phyloP scores from a whole-genome alignment of 2,329 filamentous ascomycete genomes.

The Xylaria multiplex region DNA sequence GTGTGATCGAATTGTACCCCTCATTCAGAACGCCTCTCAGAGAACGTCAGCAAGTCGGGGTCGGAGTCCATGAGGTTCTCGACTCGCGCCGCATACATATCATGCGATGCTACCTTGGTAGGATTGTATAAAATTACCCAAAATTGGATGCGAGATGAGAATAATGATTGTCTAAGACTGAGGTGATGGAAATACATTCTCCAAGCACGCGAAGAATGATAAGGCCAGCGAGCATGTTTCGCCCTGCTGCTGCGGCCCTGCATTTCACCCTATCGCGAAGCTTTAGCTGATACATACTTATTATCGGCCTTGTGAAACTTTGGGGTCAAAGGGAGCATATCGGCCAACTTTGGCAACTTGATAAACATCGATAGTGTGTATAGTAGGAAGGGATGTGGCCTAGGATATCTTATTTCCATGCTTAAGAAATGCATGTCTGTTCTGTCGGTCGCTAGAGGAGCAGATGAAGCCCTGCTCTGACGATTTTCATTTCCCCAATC shows the following conservation, averaged over 20 bases:
- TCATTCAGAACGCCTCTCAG: not conserved
- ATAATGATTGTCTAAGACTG: not conserved
- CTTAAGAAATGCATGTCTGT: not conserved
- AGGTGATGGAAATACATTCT: not conserved
- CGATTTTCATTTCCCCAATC: not conserved
- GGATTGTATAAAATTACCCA: not conserved
- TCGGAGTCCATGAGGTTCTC: conserved; percentile 1
- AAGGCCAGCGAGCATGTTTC: not conserved
- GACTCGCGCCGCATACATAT: not conserved
- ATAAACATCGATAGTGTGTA: not conserved
- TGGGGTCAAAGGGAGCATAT: conserved; percentile 2
- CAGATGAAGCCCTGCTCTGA: not conserved
- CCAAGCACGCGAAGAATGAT: not conserved
- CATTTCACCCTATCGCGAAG: not conserved
- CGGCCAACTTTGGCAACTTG: not conserved
- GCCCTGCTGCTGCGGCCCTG: not conserved
- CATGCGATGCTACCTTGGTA: not conserved
- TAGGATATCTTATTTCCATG: not conserved
- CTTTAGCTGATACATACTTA: not conserved
- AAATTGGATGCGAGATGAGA: not conserved
- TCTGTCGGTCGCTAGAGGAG: not conserved
- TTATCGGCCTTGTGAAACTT: conserved; percentile 12
- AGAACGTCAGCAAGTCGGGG: not conserved
- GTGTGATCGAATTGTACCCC: not conserved
- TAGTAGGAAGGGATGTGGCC: not conserved